Conservation (phyloP, 148 eudicot genomes). For the Polygonum aviculare region DNA sequence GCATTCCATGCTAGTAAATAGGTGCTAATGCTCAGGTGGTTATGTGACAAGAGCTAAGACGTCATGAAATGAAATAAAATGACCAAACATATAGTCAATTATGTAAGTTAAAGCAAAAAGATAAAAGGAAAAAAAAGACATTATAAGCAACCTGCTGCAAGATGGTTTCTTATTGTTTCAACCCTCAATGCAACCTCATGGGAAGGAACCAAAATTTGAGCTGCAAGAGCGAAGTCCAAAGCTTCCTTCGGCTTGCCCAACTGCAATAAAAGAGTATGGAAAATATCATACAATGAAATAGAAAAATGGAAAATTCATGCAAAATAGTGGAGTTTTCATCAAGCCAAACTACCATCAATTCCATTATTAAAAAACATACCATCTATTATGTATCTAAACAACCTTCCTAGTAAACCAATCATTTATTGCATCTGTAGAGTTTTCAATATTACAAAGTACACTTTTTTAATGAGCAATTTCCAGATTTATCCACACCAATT, state of each 20-base stretch:
- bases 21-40: not conserved
- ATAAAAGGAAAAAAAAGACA: not conserved
- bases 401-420: not conserved
- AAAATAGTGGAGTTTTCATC: no score
- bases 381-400: not conserved
- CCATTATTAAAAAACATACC: not conserved
- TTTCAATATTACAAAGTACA: not conserved
- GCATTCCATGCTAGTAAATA: no score
- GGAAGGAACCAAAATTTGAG: conserved; percentile 66
- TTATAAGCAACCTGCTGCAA: conserved; percentile 54
- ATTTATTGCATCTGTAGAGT: not conserved
- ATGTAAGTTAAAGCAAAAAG: not conserved
- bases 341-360: not conserved
- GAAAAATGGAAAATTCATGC: not conserved
- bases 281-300: not conserved
- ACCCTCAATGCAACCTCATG: conserved; percentile 55
- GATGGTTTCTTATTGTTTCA: conserved; percentile 46
- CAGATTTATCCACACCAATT: not conserved
- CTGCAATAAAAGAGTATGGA: conserved; percentile 24
- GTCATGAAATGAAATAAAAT: not conserved
- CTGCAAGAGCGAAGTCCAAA: conserved; percentile 77
- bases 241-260: conserved; percentile 86
- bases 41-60: not conserved
- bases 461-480: not conserved
- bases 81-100: not conserved